Base-by-base conservation (phyloP, 106 monocot genomes). In the Amphibolis antarctica region DNA sequence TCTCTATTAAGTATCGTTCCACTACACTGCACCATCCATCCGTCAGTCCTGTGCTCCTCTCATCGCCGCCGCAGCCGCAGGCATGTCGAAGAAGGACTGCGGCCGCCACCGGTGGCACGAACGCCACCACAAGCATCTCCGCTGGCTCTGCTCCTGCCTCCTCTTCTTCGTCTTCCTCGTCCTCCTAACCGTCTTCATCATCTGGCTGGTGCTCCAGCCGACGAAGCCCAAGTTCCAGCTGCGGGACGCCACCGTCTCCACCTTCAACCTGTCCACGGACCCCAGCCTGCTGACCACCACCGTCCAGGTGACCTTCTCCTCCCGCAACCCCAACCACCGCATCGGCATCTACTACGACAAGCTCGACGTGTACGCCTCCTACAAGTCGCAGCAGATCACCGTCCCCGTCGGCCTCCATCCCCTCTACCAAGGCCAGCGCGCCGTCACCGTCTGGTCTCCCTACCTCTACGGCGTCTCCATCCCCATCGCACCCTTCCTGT, bases 291-390 rank as follows among this genome's bases (percentile, higher is more conserved):
- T 77, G 72, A 83, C 82, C 79, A 65, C 88, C 73, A 84, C 88
- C 53, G 65, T 88, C 54, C 60, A 64, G 26, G 26, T 72, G 65
- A 81, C 84, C 71, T 20, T 88, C 59, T 45, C 67, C 55, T 59
- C 84, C 31, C 71, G 68, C 36, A 88, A 88, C 65, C 84, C 88
- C 44, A 88, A 88, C 79, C 4, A 78, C 3, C 72, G 64, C 19
- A 71, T 81, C 47, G 84, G 81, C 55, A 50, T 84, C 54, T 84
- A 81, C 70, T 88, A 84, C 62, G 88, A 88, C 56, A 22, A 23
- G 17, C 59, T 88, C 3, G 73, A 67, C 18, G 50, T 60, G 1
- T 84, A 77, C 51, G 81, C 79, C 1, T 53, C 78, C 29, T 88
- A 79, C 71, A 74, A 63, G 31, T 80, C 83, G 12, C 74, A 81